Conservation (phyloP, 202 grass and related monocot genomes). For the Miscanthus sacchariflorus region DNA sequence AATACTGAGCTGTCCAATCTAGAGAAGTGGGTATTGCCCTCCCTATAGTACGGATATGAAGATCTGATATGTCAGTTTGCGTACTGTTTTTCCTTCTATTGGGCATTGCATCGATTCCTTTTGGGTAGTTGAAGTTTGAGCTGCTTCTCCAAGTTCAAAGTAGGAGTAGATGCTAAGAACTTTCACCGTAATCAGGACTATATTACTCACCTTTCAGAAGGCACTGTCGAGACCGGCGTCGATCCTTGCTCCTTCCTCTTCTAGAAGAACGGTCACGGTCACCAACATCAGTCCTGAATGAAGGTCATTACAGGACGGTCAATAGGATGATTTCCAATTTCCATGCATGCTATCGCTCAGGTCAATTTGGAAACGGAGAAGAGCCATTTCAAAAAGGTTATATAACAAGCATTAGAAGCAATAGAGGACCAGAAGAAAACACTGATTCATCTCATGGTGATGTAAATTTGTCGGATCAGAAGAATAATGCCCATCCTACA, state of each 20-base stretch:
- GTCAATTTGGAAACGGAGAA: not conserved
- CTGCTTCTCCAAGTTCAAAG: not conserved
- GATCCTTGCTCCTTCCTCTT: not conserved
- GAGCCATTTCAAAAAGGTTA: not conserved
- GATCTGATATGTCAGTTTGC: not conserved
- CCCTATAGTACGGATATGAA: too few relatives aligned
- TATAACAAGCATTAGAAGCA: not conserved
- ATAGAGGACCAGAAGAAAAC: not conserved
- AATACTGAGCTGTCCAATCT: too few relatives aligned
- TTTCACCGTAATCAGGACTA: not conserved
- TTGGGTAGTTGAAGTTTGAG: constrained; percentile 18
- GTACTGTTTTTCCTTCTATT: not conserved
- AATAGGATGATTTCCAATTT: not conserved
- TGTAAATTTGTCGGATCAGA: not conserved
- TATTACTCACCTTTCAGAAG: not conserved
- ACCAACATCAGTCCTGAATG: not conserved
- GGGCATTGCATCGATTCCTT: not conserved
- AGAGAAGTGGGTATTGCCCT: too few relatives aligned
- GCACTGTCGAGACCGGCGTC: not conserved
- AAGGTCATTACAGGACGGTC: not conserved
- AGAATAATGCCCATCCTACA: not conserved
- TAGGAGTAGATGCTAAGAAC: not conserved
- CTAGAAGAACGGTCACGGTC: constrained; percentile 30
- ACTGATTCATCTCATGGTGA: not conserved
- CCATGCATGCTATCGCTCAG: not conserved